Evolutionary conservation across 1,284 basidiomycete genomes (phyloP).

Genomic region (Ceratobasidium sp.): DNA sequence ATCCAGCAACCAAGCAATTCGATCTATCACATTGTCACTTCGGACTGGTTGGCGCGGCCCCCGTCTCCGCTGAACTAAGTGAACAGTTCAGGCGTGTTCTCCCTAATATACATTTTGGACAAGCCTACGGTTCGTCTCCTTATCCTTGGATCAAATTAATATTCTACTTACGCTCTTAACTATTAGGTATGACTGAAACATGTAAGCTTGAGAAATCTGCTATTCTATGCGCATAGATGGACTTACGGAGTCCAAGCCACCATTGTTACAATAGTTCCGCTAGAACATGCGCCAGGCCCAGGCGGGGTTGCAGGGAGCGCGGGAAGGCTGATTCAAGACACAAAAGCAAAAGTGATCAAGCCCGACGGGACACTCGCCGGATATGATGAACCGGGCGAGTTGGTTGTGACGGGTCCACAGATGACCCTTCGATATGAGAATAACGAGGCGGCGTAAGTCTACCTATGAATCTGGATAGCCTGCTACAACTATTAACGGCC

Average conservation of each 20-base stretch:
- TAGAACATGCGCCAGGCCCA: constrained; percentile 17
- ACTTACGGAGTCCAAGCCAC: constrained; percentile 17
- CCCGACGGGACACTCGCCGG: constrained; percentile 63
- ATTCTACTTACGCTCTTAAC: not conserved
- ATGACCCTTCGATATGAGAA: constrained; percentile 63
- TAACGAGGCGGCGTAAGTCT: constrained; percentile 64
- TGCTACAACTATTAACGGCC: not conserved
- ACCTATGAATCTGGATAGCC: not conserved
- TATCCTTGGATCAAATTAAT: constrained; percentile 26
- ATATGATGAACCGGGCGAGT: constrained; percentile 70
- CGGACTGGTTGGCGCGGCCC: constrained; percentile 74
- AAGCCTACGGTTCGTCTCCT: constrained; percentile 62
- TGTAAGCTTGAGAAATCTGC: constrained; percentile 50
- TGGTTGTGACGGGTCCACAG: constrained; percentile 64
- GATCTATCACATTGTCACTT: constrained; percentile 66
- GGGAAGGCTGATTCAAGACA: constrained; percentile 63
- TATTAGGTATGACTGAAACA: constrained; percentile 57
- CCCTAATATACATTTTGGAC: constrained; percentile 65
- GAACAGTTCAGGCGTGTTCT: constrained; percentile 61
- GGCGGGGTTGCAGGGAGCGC: constrained; percentile 61
- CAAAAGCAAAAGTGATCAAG: constrained; percentile 62
- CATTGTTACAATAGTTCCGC: constrained; percentile 40
- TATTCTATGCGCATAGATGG: not conserved
- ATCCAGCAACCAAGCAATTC: constrained; percentile 68
- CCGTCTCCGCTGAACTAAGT: constrained; percentile 69